Evolutionary conservation across 1,139 yeast genomes (phyloP).

Genomic region (Hyphopichia fennica): DNA sequence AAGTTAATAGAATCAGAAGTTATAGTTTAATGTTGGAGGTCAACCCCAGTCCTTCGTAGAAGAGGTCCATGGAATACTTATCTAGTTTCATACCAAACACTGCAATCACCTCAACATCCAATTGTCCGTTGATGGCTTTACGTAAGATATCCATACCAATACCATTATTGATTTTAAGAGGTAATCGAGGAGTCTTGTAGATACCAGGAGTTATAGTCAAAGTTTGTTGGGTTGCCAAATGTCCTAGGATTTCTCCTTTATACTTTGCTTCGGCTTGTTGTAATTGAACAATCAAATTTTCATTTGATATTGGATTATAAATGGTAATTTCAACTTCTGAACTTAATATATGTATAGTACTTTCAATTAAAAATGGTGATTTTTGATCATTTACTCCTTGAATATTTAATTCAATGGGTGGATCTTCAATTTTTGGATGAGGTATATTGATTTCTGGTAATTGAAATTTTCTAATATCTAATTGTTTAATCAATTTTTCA

Average conservation of each 20-base stretch:
- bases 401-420: slow-evolving; percentile 2
- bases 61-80: slow-evolving; percentile 35
- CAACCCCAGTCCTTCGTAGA: slow-evolving; percentile 45
- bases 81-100: slow-evolving; percentile 37
- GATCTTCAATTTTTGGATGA: neutral
- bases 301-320: slow-evolving; percentile 51
- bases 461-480: slow-evolving; percentile 11
- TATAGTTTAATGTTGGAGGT: slow-evolving; percentile 41
- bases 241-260: slow-evolving; percentile 48
- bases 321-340: slow-evolving; percentile 53
- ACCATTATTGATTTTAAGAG: slow-evolving; percentile 46
- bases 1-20: neutral
- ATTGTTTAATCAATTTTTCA: slow-evolving; percentile 15
- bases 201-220: slow-evolving; percentile 50
- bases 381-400: neutral
- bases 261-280: slow-evolving; percentile 47
- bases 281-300: slow-evolving; percentile 38
- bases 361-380: slow-evolving; percentile 31
- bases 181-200: slow-evolving; percentile 47
- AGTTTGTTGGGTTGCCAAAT: slow-evolving; percentile 33
- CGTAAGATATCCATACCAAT: slow-evolving; percentile 50
- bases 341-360: slow-evolving; percentile 51
- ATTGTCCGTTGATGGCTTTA: slow-evolving; percentile 50
- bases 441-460: slow-evolving; percentile 16
- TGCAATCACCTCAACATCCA: slow-evolving; percentile 48